Percentiles rank a stretch among this genome's conserved stretches.
These are phyloP conservation scores for Termitomyces sp. DNA, from an alignment of 768 basidiomycete genomes.

Conservation along the genomic window DNA sequence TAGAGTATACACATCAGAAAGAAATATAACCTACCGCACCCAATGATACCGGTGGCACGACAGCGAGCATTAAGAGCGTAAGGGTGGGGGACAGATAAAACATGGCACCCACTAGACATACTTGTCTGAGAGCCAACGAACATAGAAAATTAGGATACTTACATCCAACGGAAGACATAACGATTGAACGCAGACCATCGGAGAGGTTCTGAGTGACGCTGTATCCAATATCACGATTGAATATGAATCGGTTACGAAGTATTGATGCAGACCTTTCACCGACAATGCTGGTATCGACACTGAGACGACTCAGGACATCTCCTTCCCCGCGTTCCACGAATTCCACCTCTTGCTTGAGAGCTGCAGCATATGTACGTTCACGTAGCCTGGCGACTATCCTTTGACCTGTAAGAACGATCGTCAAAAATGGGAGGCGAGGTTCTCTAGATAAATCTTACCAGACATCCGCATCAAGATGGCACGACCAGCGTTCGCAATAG, in stretches of 20 bases:
- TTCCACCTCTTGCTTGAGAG: conserved; percentile 86
- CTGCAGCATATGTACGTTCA: conserved; percentile 77
- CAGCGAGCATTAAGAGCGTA: conserved; percentile 87
- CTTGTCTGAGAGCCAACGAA: background rate
- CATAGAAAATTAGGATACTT: conserved; percentile 24
- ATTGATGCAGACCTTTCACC: conserved; percentile 68
- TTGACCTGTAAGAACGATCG: conserved; percentile 44
- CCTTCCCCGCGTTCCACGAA: conserved; percentile 91
- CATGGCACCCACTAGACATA: conserved; percentile 79
- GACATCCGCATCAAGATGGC: conserved; percentile 83
- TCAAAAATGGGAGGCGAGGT: background rate
- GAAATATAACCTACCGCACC: conserved; percentile 56
- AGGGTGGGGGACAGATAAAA: conserved; percentile 86
- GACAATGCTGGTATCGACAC: conserved; percentile 88
- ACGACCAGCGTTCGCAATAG: conserved; percentile 78
- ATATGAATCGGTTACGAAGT: background rate
- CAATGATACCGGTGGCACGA: conserved; percentile 85
- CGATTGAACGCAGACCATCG: conserved; percentile 75
- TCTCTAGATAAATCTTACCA: conserved; percentile 37
- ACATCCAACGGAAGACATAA: conserved; percentile 95
- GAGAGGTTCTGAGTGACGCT: conserved; percentile 79
- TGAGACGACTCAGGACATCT: conserved; percentile 87
- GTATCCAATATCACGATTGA: background rate
- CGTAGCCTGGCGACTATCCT: conserved; percentile 87
- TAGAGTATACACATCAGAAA: background rate